Evolutionary conservation across 139 green algal genomes (phyloP).

Genomic region (Chloropicon primus): DNA sequence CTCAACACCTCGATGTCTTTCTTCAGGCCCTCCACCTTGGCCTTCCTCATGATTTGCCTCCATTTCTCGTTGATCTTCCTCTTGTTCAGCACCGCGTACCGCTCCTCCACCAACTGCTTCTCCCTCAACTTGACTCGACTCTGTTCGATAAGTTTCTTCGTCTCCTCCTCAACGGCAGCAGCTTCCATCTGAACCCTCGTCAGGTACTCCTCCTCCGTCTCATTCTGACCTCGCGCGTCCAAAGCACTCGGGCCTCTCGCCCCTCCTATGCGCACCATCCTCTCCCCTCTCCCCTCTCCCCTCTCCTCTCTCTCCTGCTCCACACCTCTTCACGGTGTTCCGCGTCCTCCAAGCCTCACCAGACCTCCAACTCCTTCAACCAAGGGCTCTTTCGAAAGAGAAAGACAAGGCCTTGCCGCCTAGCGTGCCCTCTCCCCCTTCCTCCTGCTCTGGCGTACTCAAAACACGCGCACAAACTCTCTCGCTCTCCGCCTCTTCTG

Average conservation of each 20-base stretch:
- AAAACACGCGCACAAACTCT: too few species aligned
- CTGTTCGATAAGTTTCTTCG: background rate
- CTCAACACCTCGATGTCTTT: slow-evolving; percentile 59
- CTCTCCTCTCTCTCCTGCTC: too few species aligned
- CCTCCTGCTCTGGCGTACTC: too few species aligned
- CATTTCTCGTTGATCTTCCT: slow-evolving; percentile 80
- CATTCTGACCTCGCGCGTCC: background rate
- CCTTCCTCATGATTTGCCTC: slow-evolving; percentile 71
- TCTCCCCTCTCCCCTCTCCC: too few species aligned
- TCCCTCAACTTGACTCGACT: background rate
- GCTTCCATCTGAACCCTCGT: background rate
- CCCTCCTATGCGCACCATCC: background rate
- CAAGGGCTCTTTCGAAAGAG: too few species aligned
- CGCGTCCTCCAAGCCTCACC: too few species aligned
- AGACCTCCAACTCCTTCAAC: too few species aligned
- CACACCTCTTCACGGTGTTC: too few species aligned
- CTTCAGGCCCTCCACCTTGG: slow-evolving; percentile 70
- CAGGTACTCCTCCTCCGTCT: background rate
- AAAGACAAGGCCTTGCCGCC: too few species aligned
- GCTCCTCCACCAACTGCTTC: slow-evolving; percentile 43
- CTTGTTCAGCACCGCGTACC: slow-evolving; percentile 49
- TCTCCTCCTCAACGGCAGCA: background rate
- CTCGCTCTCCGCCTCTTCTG: too few species aligned
- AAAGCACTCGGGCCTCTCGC: background rate
- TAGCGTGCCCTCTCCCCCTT: too few species aligned